Percentiles rank a stretch among this genome's conserved stretches.
phyloP scores from a whole-genome alignment of 371 early-diverging fungal species.

The Conidiobolus incongruus region DNA sequence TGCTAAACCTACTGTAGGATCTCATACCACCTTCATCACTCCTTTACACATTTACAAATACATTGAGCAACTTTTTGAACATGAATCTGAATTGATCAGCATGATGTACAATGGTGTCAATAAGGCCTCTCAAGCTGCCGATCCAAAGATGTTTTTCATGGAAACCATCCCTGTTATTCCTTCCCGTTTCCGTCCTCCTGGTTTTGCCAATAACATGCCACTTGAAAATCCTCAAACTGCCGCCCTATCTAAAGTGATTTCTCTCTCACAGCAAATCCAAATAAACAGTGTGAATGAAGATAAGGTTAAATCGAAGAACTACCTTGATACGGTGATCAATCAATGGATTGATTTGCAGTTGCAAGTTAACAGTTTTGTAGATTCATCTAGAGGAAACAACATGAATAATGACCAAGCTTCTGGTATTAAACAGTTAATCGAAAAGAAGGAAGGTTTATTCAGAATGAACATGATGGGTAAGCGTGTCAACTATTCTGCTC shows the following conservation, averaged over 20 bases:
- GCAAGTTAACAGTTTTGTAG: constrained; percentile 79
- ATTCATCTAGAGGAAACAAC: constrained; percentile 43
- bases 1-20: constrained; percentile 1
- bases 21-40: constrained; percentile 26
- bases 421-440: constrained; percentile 91
- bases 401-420: constrained; percentile 34
- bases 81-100: constrained; percentile 45
- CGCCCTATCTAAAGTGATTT: constrained; percentile 63
- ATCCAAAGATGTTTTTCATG: constrained; percentile 74
- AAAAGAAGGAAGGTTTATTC: constrained; percentile 99
- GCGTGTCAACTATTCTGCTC: constrained; percentile 99
- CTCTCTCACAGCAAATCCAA: constrained; percentile 44
- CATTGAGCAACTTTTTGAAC: constrained; percentile 43
- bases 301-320: constrained; percentile 14
- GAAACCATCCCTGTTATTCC: constrained; percentile 89
- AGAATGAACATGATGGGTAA: constrained; percentile 99
- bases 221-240: constrained; percentile 92
- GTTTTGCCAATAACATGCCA: constrained; percentile 65
- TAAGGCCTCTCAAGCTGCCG: constrained; percentile 18
- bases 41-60: constrained; percentile 60
- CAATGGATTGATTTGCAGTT: constrained; percentile 72
- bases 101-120: constrained; percentile 44
- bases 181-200: constrained; percentile 88
- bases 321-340: constrained; percentile 28
- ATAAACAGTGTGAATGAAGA: constrained; percentile 22